Conservation (phyloP, 1,284 basidiomycete genomes). For the Porphyrellus sp. region DNA sequence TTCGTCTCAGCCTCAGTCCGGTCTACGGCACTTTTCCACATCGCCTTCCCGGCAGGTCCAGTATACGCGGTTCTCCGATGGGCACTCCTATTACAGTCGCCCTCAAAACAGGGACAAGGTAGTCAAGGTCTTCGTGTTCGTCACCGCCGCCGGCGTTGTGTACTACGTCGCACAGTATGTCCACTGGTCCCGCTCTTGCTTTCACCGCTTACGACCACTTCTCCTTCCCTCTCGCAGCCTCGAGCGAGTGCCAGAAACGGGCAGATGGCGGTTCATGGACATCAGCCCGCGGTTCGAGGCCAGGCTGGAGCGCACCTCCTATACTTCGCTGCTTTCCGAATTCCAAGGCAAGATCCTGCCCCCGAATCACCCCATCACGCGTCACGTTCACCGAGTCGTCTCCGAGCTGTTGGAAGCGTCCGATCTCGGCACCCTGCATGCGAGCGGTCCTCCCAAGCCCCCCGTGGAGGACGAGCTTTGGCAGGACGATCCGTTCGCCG, state of each 20-base stretch:
- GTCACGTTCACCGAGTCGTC: slow-evolving; percentile 69
- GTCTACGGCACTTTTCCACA: slow-evolving; percentile 22
- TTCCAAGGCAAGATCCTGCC: slow-evolving; percentile 64
- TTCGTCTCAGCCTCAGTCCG: neutral
- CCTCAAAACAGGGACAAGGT: slow-evolving; percentile 10
- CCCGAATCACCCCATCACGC: slow-evolving; percentile 60
- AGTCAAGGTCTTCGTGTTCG: slow-evolving; percentile 20
- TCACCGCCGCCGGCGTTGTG: slow-evolving; percentile 25
- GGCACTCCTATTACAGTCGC: slow-evolving; percentile 7
- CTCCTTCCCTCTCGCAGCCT: slow-evolving; percentile 45
- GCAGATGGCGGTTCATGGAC: slow-evolving; percentile 83
- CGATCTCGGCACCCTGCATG: slow-evolving; percentile 51
- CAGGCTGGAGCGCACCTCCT: slow-evolving; percentile 49
- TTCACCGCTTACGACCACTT: neutral
- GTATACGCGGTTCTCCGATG: slow-evolving; percentile 30
- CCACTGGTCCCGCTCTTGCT: neutral
- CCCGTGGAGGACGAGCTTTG: slow-evolving; percentile 17
- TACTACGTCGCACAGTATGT: slow-evolving; percentile 34
- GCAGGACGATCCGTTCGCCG: slow-evolving; percentile 22
- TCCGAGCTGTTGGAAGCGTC: slow-evolving; percentile 71
- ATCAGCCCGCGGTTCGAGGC: slow-evolving; percentile 60
- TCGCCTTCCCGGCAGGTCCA: slow-evolving; percentile 22
- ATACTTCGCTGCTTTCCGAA: slow-evolving; percentile 52
- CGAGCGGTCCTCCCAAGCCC: slow-evolving; percentile 12
- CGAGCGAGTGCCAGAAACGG: slow-evolving; percentile 80